Base-by-base conservation (phyloP, 2,329 filamentous ascomycete genomes). In the Dothiorella sarmentorum region DNA sequence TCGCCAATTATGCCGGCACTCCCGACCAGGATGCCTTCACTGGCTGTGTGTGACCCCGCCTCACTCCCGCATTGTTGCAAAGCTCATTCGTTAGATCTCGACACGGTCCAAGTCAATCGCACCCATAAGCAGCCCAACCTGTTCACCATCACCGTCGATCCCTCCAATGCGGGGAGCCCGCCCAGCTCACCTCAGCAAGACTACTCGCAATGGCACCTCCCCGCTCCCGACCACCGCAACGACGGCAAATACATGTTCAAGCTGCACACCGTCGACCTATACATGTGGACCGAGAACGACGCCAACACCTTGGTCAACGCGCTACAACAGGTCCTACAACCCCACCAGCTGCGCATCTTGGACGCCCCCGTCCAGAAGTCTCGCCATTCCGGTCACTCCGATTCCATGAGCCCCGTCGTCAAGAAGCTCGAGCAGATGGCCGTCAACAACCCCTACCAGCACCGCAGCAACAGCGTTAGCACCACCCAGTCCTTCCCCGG, bases 171-270 rank as follows among this genome's bases (percentile, higher is more conserved):
- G 62, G 71, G 69, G 43, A 71, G 65, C 51, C 59, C 59, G 67
- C 74, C 60, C 67, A 76, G 58, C 71, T 71, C 66, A 24, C 71
- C 75, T 17, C 71, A 75, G 45, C 81, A 81, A 79, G 76, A 78
- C 60, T 67, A 73, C 56, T 73, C 73, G 1, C 73, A 91, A 70
- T 92, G 89, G 89, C 87, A 90, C 71, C 79, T 92, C 6, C 88
- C 88, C 2, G 85, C 85, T 0, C 88, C 82, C 69, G 88, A 92
- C 70, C 84, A 84, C 2, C 80, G 80, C 52, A 90, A 90, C 71
- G 84, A 91, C 71, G 85, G 83, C 69, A 90, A 88, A 71, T 91
- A 91, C 71, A 84, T 91, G 78, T 91, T 91, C 75, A 85, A 85
- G 69, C 80, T 93, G 7, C 85, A 90, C 69, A 87, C 86, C 0